phyloP scores from a whole-genome alignment of 257 asterid genomes.

The Capsicum pubescens region DNA sequence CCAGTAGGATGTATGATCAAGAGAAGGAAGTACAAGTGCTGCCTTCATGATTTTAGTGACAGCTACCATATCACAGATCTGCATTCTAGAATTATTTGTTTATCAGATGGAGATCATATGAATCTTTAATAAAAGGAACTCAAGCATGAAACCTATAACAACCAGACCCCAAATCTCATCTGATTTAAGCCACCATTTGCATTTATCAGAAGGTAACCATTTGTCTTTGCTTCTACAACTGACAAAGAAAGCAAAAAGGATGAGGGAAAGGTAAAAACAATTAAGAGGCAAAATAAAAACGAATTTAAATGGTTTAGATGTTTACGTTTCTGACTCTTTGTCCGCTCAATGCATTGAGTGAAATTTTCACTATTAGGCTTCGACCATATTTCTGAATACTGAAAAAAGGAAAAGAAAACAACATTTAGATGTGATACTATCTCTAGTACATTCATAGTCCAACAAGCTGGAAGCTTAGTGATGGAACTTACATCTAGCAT shows the following conservation, averaged over 20 bases:
- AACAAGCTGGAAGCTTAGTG: conserved; percentile 8
- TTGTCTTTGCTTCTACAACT: conserved; percentile 75
- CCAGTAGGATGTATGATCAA: conserved; percentile 97
- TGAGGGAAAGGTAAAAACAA: conserved; percentile 25
- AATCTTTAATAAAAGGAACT: conserved; percentile 30
- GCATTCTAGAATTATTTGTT: conserved; percentile 79
- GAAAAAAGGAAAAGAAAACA: conserved; percentile 35
- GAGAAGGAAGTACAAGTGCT: conserved; percentile 91
- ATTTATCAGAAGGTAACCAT: conserved; percentile 83
- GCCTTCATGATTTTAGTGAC: conserved; percentile 93
- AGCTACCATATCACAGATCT: conserved; percentile 99
- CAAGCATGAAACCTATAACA: conserved; percentile 43
- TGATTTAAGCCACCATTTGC: conserved; percentile 99
- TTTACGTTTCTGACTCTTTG: conserved; percentile 74
- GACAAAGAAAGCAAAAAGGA: conserved; percentile 33
- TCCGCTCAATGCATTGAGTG: conserved; percentile 75
- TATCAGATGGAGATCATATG: conserved; percentile 53
- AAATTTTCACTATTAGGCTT: conserved; percentile 82
- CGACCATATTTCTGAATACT: conserved; percentile 89
- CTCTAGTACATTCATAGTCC: not conserved
- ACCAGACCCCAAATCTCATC: conserved; percentile 99
- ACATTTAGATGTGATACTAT: not conserved
- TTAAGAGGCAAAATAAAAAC: not conserved
- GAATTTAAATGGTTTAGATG: conserved; percentile 30
- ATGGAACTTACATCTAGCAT: conserved; percentile 56